These are phyloP conservation scores for Plasmodium cynomolgi DNA, from an alignment of 169 alveolate genomes.

Conservation along the genomic window DNA sequence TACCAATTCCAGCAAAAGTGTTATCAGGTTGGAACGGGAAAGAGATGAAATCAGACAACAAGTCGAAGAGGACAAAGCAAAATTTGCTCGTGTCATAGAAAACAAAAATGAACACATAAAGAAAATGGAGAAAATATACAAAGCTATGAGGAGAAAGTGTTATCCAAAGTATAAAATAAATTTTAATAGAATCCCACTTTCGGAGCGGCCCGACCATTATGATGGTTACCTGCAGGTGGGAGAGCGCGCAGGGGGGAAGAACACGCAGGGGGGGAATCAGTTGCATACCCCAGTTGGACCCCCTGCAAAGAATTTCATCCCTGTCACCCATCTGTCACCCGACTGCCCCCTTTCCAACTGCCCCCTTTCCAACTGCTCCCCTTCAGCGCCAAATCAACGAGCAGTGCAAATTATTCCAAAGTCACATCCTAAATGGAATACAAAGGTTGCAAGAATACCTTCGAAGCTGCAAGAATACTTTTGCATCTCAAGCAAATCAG, in stretches of 20 bases:
- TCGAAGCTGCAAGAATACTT: constrained; percentile 15
- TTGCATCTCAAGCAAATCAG: constrained; percentile 12
- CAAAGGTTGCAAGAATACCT: constrained; percentile 11
- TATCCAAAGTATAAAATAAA: constrained; percentile 29
- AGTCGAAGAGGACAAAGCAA: constrained; percentile 21
- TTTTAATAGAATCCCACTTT: constrained; percentile 45
- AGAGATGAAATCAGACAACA: constrained; percentile 34
- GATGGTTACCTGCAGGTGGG: constrained; percentile 47
- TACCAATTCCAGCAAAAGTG: neutral
- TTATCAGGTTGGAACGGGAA: constrained; percentile 3
- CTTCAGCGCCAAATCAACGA: constrained; percentile 28
- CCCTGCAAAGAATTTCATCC: neutral
- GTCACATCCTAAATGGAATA: constrained; percentile 16
- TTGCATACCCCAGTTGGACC: neutral
- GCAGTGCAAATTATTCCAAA: neutral
- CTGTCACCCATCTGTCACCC: neutral
- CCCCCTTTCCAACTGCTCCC: neutral
- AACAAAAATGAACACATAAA: constrained; percentile 13
- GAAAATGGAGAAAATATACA: constrained; percentile 17
- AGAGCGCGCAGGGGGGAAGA: neutral
- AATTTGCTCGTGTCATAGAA: constrained; percentile 15
- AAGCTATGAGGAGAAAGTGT: constrained; percentile 22
- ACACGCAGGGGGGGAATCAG: neutral
- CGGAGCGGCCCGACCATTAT: neutral
- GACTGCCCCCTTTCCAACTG: neutral